Percentiles rank a stretch among this genome's conserved stretches.
Evolutionary conservation across 2,329 filamentous ascomycete species (phyloP).

Genomic region (Fusarium caatingaense): DNA sequence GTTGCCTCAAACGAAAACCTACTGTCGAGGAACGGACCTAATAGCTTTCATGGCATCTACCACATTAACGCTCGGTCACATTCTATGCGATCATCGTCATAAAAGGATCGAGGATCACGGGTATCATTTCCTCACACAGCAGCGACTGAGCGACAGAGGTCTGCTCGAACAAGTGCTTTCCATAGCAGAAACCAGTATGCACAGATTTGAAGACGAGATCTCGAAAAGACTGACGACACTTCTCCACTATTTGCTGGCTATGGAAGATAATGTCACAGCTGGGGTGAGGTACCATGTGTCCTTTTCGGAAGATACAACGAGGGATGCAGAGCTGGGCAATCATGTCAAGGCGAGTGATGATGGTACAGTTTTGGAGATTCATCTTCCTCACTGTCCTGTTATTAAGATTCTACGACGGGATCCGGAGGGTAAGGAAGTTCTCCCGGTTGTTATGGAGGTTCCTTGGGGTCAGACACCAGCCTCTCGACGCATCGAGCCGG

Average conservation of each 20-base stretch:
- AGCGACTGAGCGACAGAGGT: constrained; percentile 56
- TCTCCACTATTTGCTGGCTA: constrained; percentile 55
- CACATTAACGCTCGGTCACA: constrained; percentile 61
- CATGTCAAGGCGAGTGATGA: constrained; percentile 7
- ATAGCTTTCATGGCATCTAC: constrained; percentile 61
- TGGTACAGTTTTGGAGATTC: constrained; percentile 49
- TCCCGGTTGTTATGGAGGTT: not conserved
- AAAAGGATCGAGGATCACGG: constrained; percentile 13
- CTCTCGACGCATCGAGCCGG: not conserved
- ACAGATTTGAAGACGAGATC: constrained; percentile 53
- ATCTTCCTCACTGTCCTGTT: constrained; percentile 57
- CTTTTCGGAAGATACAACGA: constrained; percentile 27
- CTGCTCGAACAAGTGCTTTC: constrained; percentile 53
- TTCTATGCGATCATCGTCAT: constrained; percentile 48
- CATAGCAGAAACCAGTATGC: constrained; percentile 52
- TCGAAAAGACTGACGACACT: constrained; percentile 54
- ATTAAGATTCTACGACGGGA: constrained; percentile 49
- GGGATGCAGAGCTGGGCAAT: constrained; percentile 41
- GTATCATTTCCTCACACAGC: constrained; percentile 53
- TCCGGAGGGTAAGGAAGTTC: not conserved
- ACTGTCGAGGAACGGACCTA: constrained; percentile 62
- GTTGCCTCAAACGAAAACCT: constrained; percentile 54
- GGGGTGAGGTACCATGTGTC: constrained; percentile 43
- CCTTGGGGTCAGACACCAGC: not conserved
- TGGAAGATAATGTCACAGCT: constrained; percentile 53